Conservation (phyloP, 2,329 filamentous ascomycete genomes). For the Escovopsis weberi region DNA sequence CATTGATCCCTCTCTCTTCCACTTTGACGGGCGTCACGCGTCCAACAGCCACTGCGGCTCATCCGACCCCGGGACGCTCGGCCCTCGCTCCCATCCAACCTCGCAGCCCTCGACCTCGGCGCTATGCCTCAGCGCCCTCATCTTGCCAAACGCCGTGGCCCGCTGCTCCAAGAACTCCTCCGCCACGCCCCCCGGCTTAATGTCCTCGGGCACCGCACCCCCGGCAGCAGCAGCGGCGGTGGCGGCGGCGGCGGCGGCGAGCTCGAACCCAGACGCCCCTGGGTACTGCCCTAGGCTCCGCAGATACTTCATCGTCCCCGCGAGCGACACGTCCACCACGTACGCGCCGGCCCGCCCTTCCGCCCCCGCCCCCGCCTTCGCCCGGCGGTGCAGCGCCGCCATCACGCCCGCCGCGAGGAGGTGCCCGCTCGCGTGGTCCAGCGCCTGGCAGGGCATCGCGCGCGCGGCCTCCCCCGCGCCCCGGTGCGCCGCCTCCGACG, state of each 20-base stretch:
- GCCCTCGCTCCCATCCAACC: slow-evolving; percentile 36
- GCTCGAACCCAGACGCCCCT: slow-evolving; percentile 28
- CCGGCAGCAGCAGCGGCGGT: too few species aligned
- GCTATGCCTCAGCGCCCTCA: slow-evolving; percentile 33
- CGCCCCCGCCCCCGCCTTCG: slow-evolving; percentile 17
- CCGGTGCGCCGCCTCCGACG: slow-evolving; percentile 35
- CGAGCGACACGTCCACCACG: slow-evolving; percentile 39
- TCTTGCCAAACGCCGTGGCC: slow-evolving; percentile 29
- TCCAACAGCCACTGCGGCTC: slow-evolving; percentile 22
- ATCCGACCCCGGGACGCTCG: slow-evolving; percentile 32
- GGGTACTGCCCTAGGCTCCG: slow-evolving; percentile 37
- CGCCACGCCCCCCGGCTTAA: slow-evolving; percentile 12
- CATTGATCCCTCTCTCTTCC: too few species aligned
- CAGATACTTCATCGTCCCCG: slow-evolving; percentile 40
- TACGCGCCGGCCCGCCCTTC: slow-evolving; percentile 18
- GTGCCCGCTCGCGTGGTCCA: slow-evolving; percentile 42
- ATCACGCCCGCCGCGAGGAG: slow-evolving; percentile 38
- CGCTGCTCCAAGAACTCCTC: slow-evolving; percentile 26
- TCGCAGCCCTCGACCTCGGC: slow-evolving; percentile 29
- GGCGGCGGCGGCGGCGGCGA: slow-evolving; percentile 12
- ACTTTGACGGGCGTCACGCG: too few species aligned
- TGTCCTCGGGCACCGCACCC: too few species aligned
- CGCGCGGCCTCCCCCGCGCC: slow-evolving; percentile 24
- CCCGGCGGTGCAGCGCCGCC: slow-evolving; percentile 29
- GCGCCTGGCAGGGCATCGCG: slow-evolving; percentile 36